Conservation (phyloP, 106 monocot species). For the Dendrobium chrysotoxum region DNA sequence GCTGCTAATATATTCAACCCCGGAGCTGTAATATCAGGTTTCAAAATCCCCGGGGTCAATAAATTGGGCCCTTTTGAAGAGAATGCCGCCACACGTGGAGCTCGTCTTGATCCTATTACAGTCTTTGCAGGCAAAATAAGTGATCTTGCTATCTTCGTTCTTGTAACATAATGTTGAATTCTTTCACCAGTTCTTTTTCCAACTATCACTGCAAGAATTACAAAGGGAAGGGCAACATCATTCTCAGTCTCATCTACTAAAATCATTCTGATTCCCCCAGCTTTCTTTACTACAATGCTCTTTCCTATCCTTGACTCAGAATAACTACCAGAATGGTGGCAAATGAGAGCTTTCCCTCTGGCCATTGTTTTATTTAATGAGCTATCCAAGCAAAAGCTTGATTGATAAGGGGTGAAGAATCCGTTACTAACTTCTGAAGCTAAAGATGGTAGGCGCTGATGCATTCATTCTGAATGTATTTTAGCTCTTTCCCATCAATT, state of each 20-base stretch:
- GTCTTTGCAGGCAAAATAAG: constrained; percentile 53
- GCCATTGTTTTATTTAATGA: constrained; percentile 67
- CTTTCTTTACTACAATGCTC: constrained; percentile 50
- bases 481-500: constrained; percentile 67
- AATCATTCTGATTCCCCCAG: constrained; percentile 82
- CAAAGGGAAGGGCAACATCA: constrained; percentile 64
- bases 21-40: constrained; percentile 15
- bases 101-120: constrained; percentile 33
- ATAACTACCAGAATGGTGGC: constrained; percentile 36
- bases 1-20: no score
- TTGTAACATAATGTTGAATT: constrained; percentile 54
- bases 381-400: constrained; percentile 86
- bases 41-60: constrained; percentile 66
- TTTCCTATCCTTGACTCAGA: constrained; percentile 62
- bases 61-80: constrained; percentile 89
- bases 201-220: constrained; percentile 51
- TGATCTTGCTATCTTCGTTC: constrained; percentile 50
- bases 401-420: constrained; percentile 76
- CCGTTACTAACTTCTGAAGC: constrained; percentile 64
- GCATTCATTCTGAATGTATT: constrained; percentile 46
- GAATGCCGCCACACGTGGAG: constrained; percentile 66
- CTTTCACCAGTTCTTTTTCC: constrained; percentile 30
- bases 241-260: constrained; percentile 56
- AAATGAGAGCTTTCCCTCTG: constrained; percentile 61
- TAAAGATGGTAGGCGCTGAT: constrained; percentile 41